phyloP scores from a whole-genome alignment of 805 yeast species.

The Wickerhamomyces tratensis region DNA sequence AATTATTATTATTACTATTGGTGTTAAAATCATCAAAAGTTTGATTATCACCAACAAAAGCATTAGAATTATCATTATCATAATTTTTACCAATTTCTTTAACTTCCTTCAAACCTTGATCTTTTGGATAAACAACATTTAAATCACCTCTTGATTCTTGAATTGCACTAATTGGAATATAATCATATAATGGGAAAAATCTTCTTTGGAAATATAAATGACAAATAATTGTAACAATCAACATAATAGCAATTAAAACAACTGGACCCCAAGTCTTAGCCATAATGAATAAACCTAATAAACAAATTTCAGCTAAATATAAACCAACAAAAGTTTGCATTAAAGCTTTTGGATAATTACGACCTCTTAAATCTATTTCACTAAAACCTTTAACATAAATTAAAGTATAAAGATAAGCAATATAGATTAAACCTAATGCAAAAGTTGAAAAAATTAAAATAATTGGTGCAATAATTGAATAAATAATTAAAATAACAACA shows the following conservation, averaged over 20 bases:
- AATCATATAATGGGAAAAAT: conserved; percentile 55
- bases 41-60: conserved; percentile 18
- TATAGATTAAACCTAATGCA: conserved; percentile 44
- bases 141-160: conserved; percentile 28
- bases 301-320: conserved; percentile 61
- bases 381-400: conserved; percentile 52
- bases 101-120: conserved; percentile 56
- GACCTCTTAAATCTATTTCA: conserved; percentile 54
- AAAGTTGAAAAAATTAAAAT: conserved; percentile 57
- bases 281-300: conserved; percentile 65
- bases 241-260: conserved; percentile 53
- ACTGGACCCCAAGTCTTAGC: conserved; percentile 73
- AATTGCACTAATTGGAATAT: conserved; percentile 57
- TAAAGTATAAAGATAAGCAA: conserved; percentile 55
- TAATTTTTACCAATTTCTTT: conserved; percentile 35
- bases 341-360: conserved; percentile 62
- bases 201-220: conserved; percentile 51
- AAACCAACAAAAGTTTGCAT: conserved; percentile 66
- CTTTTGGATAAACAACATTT: conserved; percentile 47
- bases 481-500: conserved; percentile 62
- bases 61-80: conserved; percentile 17
- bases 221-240: conserved; percentile 45
- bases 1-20: conserved; percentile 11
- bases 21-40: conserved; percentile 5
- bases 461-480: conserved; percentile 73